A percentile compares a stretch with the other conserved stretches of the same genome.
These are phyloP conservation scores for Colletotrichum higginsianum DNA, from an alignment of 2,329 filamentous ascomycete genomes.

Conservation along the genomic window DNA sequence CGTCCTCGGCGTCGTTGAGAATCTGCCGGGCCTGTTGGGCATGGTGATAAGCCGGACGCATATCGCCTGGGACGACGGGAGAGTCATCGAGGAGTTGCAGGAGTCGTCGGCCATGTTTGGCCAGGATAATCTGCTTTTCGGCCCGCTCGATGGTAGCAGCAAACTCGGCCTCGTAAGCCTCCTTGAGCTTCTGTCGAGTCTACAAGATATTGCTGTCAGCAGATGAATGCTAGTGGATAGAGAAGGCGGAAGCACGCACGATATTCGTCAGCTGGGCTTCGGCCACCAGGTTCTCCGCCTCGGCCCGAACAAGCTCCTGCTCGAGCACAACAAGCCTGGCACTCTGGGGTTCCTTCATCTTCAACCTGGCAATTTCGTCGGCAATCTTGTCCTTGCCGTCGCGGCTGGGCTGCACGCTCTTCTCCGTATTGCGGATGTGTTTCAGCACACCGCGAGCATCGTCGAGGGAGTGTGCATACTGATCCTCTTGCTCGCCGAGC, in stretches of 20 bases:
- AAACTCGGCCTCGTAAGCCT: constrained; percentile 91
- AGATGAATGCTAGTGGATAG: background rate
- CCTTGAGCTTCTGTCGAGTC: constrained; percentile 97
- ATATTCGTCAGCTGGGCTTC: constrained; percentile 97
- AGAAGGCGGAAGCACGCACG: constrained; percentile 66
- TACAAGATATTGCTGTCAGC: constrained; percentile 51
- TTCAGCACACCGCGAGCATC: constrained; percentile 88
- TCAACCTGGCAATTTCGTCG: constrained; percentile 93
- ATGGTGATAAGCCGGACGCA: constrained; percentile 77
- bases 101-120: constrained; percentile 89
- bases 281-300: constrained; percentile 95
- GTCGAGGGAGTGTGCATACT: constrained; percentile 88
- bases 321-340: constrained; percentile 87
- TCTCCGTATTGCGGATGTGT: constrained; percentile 94
- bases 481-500: constrained; percentile 93
- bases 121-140: constrained; percentile 96
- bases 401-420: constrained; percentile 92
- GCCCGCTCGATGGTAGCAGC: constrained; percentile 93
- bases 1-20: constrained; percentile 92
- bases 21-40: constrained; percentile 82
- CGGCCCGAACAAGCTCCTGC: constrained; percentile 95
- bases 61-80: constrained; percentile 89
- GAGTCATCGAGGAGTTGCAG: constrained; percentile 90
- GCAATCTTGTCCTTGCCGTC: constrained; percentile 89
- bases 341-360: constrained; percentile 91